These are phyloP conservation scores for Aureococcus anophagefferens DNA, from an alignment of 108 stramenopile species.

Conservation along the genomic window DNA sequence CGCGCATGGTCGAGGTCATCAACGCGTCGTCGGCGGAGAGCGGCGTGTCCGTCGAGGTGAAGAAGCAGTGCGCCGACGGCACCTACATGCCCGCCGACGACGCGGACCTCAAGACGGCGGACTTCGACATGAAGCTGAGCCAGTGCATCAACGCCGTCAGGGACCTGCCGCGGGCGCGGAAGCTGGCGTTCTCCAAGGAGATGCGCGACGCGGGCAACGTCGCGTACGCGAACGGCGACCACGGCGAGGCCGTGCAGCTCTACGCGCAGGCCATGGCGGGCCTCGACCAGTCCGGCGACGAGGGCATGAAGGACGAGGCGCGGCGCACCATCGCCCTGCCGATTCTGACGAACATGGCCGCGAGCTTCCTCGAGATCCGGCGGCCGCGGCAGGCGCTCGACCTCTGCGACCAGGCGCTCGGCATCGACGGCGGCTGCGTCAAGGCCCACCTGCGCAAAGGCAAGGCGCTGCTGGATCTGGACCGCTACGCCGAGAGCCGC, in stretches of 20 bases:
- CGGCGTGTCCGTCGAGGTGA: background rate
- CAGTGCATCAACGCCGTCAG: background rate
- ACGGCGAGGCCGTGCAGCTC: background rate
- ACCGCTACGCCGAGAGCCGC: background rate
- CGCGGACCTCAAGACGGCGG: background rate
- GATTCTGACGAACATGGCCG: background rate
- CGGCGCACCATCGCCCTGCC: background rate
- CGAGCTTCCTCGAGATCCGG: background rate
- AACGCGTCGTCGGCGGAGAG: background rate
- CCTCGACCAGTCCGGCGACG: background rate
- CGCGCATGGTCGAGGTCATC: background rate
- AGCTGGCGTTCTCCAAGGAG: background rate
- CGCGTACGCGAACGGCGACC: conserved; percentile 1
- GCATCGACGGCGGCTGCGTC: background rate
- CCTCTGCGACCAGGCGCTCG: background rate
- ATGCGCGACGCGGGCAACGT: conserved; percentile 9
- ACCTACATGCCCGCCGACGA: background rate
- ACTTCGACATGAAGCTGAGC: background rate
- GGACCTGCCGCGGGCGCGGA: background rate
- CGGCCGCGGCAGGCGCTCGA: background rate
- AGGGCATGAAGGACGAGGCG: background rate
- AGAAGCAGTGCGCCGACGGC: background rate
- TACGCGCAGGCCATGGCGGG: conserved; percentile 15
- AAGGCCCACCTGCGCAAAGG: background rate
- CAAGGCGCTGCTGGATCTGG: background rate